phyloP scores from a whole-genome alignment of 2,329 filamentous ascomycete genomes.

The Ophiocordyceps sinensis region DNA sequence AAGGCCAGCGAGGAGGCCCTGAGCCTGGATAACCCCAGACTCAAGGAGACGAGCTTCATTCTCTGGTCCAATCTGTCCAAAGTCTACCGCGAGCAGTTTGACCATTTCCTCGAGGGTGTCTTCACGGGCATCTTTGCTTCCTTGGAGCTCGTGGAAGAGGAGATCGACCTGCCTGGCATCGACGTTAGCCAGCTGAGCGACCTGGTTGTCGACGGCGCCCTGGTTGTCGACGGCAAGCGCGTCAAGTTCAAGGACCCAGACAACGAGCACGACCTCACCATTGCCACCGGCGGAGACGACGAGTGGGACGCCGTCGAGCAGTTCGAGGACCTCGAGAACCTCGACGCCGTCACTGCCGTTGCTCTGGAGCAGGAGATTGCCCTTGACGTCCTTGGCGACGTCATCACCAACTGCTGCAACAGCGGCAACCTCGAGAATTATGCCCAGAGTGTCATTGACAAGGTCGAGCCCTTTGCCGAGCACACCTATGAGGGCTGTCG shows the following conservation, averaged over 20 bases:
- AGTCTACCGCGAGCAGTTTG: constrained; percentile 77
- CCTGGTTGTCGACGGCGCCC: no score
- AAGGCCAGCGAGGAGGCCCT: constrained; percentile 83
- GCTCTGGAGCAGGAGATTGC: constrained; percentile 96
- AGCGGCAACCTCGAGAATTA: constrained; percentile 62
- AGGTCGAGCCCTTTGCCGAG: constrained; percentile 65
- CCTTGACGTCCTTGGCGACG: constrained; percentile 84
- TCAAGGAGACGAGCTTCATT: constrained; percentile 94
- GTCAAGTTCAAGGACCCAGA: constrained; percentile 55
- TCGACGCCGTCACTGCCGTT: constrained; percentile 73
- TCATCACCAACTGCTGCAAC: constrained; percentile 73
- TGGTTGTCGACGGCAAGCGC: constrained; percentile 71
- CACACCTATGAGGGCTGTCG: constrained; percentile 89
- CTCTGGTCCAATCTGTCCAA: constrained; percentile 91
- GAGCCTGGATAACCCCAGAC: constrained; percentile 71
- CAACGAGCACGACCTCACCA: constrained; percentile 39
- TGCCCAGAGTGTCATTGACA: constrained; percentile 77
- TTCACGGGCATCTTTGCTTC: constrained; percentile 72
- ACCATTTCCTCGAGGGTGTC: constrained; percentile 62
- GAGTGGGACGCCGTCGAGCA: constrained; percentile 45
- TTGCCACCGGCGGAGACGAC: constrained; percentile 39
- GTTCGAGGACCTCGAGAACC: constrained; percentile 75
- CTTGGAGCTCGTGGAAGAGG: constrained; percentile 77
- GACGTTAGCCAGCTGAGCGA: constrained; percentile 45
- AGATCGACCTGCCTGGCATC: constrained; percentile 59